Evolutionary conservation across 2,329 filamentous ascomycete species (phyloP).

Genomic region (Byssothecium circinans): DNA sequence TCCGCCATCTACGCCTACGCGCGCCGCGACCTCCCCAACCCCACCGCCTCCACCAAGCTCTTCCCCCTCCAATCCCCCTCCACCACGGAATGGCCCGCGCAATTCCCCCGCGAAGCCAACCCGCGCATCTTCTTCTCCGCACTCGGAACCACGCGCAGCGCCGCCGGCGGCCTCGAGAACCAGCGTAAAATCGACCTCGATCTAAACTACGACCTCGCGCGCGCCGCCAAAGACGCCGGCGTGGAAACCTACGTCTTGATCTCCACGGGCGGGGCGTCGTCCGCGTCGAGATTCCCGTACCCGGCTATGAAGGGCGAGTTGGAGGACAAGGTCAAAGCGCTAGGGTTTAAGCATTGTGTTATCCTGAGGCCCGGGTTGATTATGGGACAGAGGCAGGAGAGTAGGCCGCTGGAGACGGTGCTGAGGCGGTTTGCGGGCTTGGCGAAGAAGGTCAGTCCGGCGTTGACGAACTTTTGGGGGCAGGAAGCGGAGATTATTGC

Average conservation of each 20-base stretch:
- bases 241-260: conserved; percentile 77
- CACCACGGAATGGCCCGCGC: conserved; percentile 65
- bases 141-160: conserved; percentile 76
- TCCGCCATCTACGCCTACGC: conserved; percentile 64
- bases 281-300: conserved; percentile 57
- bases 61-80: conserved; percentile 68
- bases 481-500: conserved; percentile 76
- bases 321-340: conserved; percentile 71
- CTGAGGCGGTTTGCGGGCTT: conserved; percentile 58
- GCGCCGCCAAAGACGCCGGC: conserved; percentile 71
- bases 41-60: conserved; percentile 60
- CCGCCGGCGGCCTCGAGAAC: conserved; percentile 73
- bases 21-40: conserved; percentile 61
- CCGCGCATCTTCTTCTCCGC: conserved; percentile 72
- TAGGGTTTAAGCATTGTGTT: conserved; percentile 77
- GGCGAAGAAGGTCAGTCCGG: conserved; percentile 50
- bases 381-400: conserved; percentile 67
- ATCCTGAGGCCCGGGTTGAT: conserved; percentile 76
- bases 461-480: conserved; percentile 65
- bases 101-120: conserved; percentile 59
- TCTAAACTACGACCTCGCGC: conserved; percentile 77
- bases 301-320: conserved; percentile 81
- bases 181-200: conserved; percentile 90
- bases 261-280: conserved; percentile 59
- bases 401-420: conserved; percentile 60